Base-by-base conservation (phyloP, 1,284 basidiomycete genomes). In the Trametes sp. region DNA sequence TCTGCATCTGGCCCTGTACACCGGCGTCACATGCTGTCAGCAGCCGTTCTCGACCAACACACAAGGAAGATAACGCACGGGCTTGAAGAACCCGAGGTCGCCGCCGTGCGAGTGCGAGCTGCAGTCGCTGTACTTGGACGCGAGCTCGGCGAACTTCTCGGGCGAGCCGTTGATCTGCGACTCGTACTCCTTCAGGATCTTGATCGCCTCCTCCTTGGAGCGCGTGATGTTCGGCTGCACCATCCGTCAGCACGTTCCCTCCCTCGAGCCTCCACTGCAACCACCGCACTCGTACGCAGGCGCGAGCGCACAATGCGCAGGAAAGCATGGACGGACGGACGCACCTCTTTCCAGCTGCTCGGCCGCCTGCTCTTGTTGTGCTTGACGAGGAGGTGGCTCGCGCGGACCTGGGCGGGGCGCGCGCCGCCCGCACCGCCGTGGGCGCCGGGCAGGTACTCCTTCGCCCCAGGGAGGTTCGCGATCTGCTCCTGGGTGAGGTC, bases 301-400 rank as follows among this genome's bases (percentile, higher is more conserved):
- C n/a, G 35, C 10, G 35, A 13, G 16, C 16, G 35, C 35, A 11
- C 35, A 36, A 13, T 10, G 31, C 11, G 35, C 4, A 13, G 35
- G 35, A n/a, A n/a, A n/a, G 35, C 19, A 42, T 11, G 38, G 21
- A 33, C 29, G 1, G 33, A 53, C 35, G 36, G 42, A 80, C 91
- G 68, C 69, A 94, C 95, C 82, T 95, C 90, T 76, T 94, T 94
- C 95, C 96, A 98, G 73, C 92, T 94, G 57, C 91, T 87, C 6
- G 98, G 94, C 55, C 96, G 82, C 62, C 98, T 83, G 74, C 94
- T 96, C 14, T 86, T 93, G 28, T 79, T 80, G 78, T 98, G 96
- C 81, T 99, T 99, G 69, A 98, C 90, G 58, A 99, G 81, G 66
- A 99, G 81, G 80, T 99, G 98, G 74, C 94, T 96, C 13, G 96